Evolutionary conservation across 2,329 filamentous ascomycete genomes (phyloP).

Genomic region (Colletotrichum sidae): DNA sequence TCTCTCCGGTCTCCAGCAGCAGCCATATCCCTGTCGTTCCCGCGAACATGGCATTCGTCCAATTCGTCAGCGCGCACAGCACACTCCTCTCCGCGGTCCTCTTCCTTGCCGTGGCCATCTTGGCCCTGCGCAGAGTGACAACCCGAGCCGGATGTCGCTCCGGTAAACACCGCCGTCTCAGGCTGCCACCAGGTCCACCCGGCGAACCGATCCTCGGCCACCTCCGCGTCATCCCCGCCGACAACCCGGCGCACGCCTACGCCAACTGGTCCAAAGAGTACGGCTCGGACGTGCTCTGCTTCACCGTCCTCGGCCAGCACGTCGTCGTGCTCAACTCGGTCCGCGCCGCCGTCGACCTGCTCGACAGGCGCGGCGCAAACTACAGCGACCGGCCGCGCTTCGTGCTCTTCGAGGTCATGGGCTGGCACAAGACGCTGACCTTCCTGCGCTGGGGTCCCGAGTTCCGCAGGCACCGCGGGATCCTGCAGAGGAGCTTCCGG

Average conservation of each 20-base stretch:
- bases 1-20: too few relatives aligned
- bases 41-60: slow-evolving; percentile 1
- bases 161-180: slow-evolving; percentile 20
- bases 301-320: slow-evolving; percentile 46
- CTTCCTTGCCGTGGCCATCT: slow-evolving; percentile 9
- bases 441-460: slow-evolving; percentile 54
- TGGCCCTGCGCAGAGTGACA: not conserved
- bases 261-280: slow-evolving; percentile 56
- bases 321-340: slow-evolving; percentile 57
- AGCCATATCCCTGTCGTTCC: too few relatives aligned
- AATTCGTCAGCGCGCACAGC: slow-evolving; percentile 6
- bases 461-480: slow-evolving; percentile 56
- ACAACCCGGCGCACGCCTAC: slow-evolving; percentile 47
- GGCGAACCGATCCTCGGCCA: slow-evolving; percentile 56
- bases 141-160: not conserved
- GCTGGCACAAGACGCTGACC: slow-evolving; percentile 58
- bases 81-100: slow-evolving; percentile 21
- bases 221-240: slow-evolving; percentile 53
- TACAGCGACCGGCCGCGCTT: slow-evolving; percentile 59
- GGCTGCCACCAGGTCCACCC: slow-evolving; percentile 48
- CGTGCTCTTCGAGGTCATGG: slow-evolving; percentile 55
- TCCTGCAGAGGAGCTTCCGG: slow-evolving; percentile 57
- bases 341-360: slow-evolving; percentile 54
- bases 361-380: slow-evolving; percentile 58
- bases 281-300: slow-evolving; percentile 55